Evolutionary conservation across 371 early-diverging fungal species (phyloP), one percentile per base, ranked within the genome.

Genomic region (Amoeboaphelidium occidentale): DNA sequence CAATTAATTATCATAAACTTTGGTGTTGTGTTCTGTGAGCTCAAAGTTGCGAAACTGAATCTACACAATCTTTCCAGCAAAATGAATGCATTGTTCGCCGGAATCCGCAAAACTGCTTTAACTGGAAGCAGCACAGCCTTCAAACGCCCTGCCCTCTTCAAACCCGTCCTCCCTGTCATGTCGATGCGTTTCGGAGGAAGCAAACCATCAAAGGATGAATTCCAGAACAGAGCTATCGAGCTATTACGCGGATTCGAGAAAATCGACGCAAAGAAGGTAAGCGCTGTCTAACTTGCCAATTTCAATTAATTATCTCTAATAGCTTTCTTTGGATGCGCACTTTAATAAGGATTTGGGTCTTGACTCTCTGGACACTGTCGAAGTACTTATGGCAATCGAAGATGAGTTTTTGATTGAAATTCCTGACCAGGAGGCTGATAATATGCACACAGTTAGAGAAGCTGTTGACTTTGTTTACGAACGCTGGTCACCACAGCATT

Each of bases 391-490:
- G 88, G 92, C 92, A 44, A 76, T 96, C 55, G 97, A 96, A 69
- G 93, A 96, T 58, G 97, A 96, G 65, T 96, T 96, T 71, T 80
- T 78, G 55, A 79, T 93, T 49, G 94, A 96, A 69, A 81, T 96
- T 58, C 79, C 91, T 48, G 97, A 96, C 61, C 79, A 84, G 64
- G 94, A 87, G 53, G 92, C 93, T 52, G 97, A 96, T 63, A 76
- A 81, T 55, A 90, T 96, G 67, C 69, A 79, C 64, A 84, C 79
- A 47, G 75, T 81, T 41, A 64, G 72, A 48, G 76, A 88, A 57
- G 94, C 92, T 51, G 75, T 90, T 23, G 86, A 90, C 42, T 84
- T 77, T 61, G 76, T 85, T 62, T 56, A 70, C 54, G 63, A 69
- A 55, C 74, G 80, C 53, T 32, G 39, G 39, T 32, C 39, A 17